phyloP scores from a whole-genome alignment of 768 basidiomycete species.

The Pisolithus albus region DNA sequence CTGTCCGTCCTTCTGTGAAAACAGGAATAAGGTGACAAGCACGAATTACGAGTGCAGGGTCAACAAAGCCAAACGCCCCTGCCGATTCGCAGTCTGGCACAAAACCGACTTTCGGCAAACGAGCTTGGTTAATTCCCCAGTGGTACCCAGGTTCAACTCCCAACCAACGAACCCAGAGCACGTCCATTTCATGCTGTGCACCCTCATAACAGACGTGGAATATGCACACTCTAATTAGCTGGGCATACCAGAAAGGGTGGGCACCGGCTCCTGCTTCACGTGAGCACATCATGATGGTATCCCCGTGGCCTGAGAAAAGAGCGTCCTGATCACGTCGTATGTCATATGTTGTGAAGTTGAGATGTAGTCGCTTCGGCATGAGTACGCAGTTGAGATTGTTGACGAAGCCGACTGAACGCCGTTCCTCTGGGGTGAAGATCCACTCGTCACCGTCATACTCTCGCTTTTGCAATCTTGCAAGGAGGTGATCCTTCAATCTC shows the following conservation, averaged over 20 bases:
- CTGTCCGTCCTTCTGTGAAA: constrained; percentile 20
- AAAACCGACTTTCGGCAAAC: constrained; percentile 26
- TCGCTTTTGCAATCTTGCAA: constrained; percentile 3
- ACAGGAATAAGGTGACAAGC: constrained; percentile 27
- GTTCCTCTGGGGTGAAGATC: neutral
- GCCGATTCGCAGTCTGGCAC: constrained; percentile 19
- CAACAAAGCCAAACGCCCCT: constrained; percentile 31
- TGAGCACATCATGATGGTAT: constrained; percentile 16
- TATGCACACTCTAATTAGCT: constrained; percentile 8
- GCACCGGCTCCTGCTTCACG: constrained; percentile 4
- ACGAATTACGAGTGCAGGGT: constrained; percentile 22
- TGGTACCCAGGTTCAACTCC: constrained; percentile 16
- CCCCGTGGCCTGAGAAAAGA: constrained; percentile 14
- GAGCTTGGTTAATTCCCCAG: constrained; percentile 10
- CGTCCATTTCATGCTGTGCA: constrained; percentile 11
- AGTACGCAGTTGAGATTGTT: constrained; percentile 8
- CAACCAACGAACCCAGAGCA: constrained; percentile 38
- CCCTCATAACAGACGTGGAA: constrained; percentile 10
- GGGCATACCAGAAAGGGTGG: constrained; percentile 20
- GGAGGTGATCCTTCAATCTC: constrained; percentile 16
- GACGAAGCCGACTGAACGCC: neutral
- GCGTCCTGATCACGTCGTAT: constrained; percentile 10
- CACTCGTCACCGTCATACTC: neutral
- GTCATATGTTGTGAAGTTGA: constrained; percentile 19
- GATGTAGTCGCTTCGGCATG: neutral